phyloP scores from a whole-genome alignment of 345 rosid genomes.

The Eucalyptus regnans region DNA sequence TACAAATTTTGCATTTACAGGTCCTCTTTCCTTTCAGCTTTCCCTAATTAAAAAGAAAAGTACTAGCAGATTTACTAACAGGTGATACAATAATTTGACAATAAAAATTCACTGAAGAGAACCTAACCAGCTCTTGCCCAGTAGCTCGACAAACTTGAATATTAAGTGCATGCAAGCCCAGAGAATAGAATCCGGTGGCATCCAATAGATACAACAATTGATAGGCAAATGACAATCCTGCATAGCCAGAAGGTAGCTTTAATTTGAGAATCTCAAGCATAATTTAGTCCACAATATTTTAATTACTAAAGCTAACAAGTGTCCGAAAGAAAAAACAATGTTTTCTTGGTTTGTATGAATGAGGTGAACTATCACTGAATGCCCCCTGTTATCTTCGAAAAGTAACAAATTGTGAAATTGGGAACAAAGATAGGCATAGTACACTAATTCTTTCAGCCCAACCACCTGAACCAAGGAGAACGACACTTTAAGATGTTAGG shows the following conservation, averaged over 20 bases:
- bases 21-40: background rate
- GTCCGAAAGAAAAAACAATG: background rate
- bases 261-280: background rate
- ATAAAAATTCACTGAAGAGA: slow-evolving; percentile 2
- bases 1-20: background rate
- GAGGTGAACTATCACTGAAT: background rate
- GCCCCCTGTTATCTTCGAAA: background rate
- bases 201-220: slow-evolving; percentile 91
- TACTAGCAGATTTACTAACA: background rate
- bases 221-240: slow-evolving; percentile 86
- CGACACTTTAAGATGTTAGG: background rate
- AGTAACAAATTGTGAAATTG: background rate
- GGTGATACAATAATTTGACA: background rate
- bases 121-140: slow-evolving; percentile 81
- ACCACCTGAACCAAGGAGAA: background rate
- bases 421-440: background rate
- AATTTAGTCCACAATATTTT: background rate
- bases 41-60: background rate
- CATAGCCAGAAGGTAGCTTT: slow-evolving; percentile 1
- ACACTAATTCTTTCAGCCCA: background rate
- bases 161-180: slow-evolving; percentile 87
- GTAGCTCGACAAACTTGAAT: slow-evolving; percentile 98
- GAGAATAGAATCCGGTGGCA: slow-evolving; percentile 91
- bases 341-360: background rate
- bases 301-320: background rate